Conservation (phyloP, 257 asterid species). For the Cynanchum wilfordii region DNA sequence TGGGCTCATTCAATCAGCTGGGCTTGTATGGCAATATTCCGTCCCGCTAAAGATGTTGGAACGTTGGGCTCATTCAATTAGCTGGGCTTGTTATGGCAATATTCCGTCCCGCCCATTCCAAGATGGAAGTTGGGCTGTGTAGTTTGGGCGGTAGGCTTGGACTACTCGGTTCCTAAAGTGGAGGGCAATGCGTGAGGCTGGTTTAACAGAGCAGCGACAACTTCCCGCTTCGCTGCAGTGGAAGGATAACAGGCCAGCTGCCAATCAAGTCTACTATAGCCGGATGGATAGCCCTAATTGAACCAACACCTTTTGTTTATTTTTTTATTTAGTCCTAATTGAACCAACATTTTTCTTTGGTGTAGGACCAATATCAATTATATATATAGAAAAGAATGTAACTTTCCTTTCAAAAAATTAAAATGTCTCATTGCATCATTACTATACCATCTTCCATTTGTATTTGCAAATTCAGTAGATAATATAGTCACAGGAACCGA, state of each 20-base stretch:
- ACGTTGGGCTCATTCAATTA: not conserved
- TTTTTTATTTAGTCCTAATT: too few species aligned
- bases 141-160: not conserved
- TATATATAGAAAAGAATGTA: too few species aligned
- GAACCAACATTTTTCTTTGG: not conserved
- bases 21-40: not conserved
- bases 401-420: too few species aligned
- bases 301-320: not conserved
- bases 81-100: not conserved
- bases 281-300: not conserved
- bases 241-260: conserved; percentile 16
- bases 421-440: too few species aligned
- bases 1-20: not conserved
- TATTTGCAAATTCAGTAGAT: too few species aligned
- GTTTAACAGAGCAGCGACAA: conserved; percentile 21
- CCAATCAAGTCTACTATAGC: not conserved
- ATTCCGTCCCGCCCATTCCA: conserved; percentile 7
- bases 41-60: not conserved
- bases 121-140: not conserved
- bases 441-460: too few species aligned
- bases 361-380: too few species aligned
- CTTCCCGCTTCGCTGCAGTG: conserved; percentile 9
- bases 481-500: too few species aligned
- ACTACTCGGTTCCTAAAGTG: not conserved
- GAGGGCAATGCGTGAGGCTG: conserved; percentile 21